These are phyloP conservation scores for Ceratocystis variospora DNA, from an alignment of 2,329 filamentous ascomycete species.

Conservation along the genomic window DNA sequence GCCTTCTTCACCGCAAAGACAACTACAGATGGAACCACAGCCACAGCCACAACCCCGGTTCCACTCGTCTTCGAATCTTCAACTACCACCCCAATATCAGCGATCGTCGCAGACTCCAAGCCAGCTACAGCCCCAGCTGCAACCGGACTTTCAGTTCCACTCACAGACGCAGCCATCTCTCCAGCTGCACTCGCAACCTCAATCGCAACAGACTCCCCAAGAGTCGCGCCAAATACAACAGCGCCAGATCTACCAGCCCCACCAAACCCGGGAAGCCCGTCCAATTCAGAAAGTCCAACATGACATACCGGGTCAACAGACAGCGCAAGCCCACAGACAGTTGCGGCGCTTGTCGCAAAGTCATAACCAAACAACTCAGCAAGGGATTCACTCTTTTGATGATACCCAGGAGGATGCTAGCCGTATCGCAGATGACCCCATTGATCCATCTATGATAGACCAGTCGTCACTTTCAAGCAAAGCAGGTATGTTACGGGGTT, in stretches of 20 bases:
- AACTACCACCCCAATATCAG: neutral
- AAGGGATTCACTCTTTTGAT: neutral
- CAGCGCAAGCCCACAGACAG: neutral
- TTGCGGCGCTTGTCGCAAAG: neutral
- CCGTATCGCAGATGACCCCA: neutral
- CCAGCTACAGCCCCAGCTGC: neutral
- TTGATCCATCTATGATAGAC: neutral
- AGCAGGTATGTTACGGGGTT: neutral
- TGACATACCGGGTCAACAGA: neutral
- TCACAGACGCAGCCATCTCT: neutral
- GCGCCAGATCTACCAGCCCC: neutral
- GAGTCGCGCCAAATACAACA: neutral
- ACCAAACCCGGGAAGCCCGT: neutral
- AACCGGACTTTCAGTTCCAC: neutral
- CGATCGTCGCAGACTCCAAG: neutral
- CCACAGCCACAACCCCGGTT: neutral
- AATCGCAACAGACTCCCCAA: neutral
- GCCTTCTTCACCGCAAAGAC: neutral
- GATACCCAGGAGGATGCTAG: neutral
- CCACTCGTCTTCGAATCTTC: neutral
- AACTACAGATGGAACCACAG: neutral
- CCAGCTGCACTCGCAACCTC: neutral
- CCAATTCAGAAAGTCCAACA: neutral
- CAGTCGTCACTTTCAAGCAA: neutral
- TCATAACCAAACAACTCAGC: neutral